A percentile compares a stretch with the other conserved stretches of the same genome.
These are phyloP conservation scores for Graphilbum sp. DNA, from an alignment of 2,329 filamentous ascomycete genomes.

Conservation along the genomic window DNA sequence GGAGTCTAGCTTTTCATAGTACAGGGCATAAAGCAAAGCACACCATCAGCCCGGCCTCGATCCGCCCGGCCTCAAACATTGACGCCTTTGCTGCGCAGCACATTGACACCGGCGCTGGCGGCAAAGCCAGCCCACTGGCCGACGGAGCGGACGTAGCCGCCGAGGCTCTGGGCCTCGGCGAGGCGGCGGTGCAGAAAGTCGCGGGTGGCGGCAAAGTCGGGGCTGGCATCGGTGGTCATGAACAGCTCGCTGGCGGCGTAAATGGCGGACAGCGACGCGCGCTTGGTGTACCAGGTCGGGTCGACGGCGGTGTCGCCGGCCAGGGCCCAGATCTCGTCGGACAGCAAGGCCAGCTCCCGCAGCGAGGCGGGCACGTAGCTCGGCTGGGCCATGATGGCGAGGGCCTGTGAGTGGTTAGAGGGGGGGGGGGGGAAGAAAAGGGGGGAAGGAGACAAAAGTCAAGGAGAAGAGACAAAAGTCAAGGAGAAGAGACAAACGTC, in stretches of 20 bases:
- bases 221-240: conserved; percentile 70
- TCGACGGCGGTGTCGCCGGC: conserved; percentile 72
- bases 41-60: too few relatives aligned
- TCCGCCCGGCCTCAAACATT: conserved; percentile 41
- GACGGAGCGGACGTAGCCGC: conserved; percentile 44
- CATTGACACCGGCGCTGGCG: conserved; percentile 58
- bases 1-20: not conserved
- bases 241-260: conserved; percentile 70
- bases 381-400: conserved; percentile 80
- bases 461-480: too few relatives aligned
- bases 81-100: conserved; percentile 74
- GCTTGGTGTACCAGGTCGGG: conserved; percentile 66
- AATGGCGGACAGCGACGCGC: conserved; percentile 36
- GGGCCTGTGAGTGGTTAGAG: conserved; percentile 36
- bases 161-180: conserved; percentile 48
- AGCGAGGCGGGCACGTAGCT: conserved; percentile 60
- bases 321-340: conserved; percentile 87
- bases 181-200: conserved; percentile 64
- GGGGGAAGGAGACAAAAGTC: not conserved
- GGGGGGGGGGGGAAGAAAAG: not conserved
- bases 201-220: conserved; percentile 59
- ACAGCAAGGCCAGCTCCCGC: conserved; percentile 60
- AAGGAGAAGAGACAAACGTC: too few relatives aligned
- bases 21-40: not conserved
- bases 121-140: conserved; percentile 74